Base-by-base conservation (phyloP, 2,329 filamentous ascomycete genomes). In the Madurella fahalii region DNA sequence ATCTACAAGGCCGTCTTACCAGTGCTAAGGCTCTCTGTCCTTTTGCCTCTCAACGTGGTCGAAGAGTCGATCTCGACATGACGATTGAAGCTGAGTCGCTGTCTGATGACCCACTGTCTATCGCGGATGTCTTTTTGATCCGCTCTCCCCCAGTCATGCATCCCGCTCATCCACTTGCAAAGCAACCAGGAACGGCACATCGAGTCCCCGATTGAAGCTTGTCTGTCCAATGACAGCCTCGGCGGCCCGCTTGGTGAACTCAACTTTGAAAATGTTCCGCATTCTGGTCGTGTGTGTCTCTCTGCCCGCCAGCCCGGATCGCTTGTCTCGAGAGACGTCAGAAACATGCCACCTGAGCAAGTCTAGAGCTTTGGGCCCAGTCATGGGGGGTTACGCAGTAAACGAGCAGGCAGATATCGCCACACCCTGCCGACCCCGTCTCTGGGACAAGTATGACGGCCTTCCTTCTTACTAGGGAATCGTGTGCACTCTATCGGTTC, bases 221-320 rank as follows among this genome's bases (percentile, higher is more conserved):
- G 16, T 40, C 44, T 41, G 50, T 44, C 50, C 49, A 46, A 46
- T 31, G 40, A 18, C 40, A 32, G 45, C 44, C 40, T 51, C 41
- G 16, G 31, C 43, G 12, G 40, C 31, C 32, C 40, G 25, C 48
- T 42, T 18, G 44, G 13, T 15, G 16, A 15, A 16, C 15, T 31
- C 34, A 11, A 13, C 50, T 41, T 41, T n/a, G 16, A 31, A 18
- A 42, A 43, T 20, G 37, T 37, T 37, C 18, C 32, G 16, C 15
- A 5, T 18, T 50, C 37, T 50, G 34, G 34, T 37, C 47, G 40
- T 43, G 25, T 47, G 34, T 42, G 51, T 41, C 32, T 18, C 20
- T 18, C 31, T 41, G 42, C 45, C 43, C 50, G 18, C 47, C 50
- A 40, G 30, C 50, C 50, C 39, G 51, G 51, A 57, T 57, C 34